phyloP scores from a whole-genome alignment of 2,329 filamentous ascomycete genomes.

The Tothia fuscella region DNA sequence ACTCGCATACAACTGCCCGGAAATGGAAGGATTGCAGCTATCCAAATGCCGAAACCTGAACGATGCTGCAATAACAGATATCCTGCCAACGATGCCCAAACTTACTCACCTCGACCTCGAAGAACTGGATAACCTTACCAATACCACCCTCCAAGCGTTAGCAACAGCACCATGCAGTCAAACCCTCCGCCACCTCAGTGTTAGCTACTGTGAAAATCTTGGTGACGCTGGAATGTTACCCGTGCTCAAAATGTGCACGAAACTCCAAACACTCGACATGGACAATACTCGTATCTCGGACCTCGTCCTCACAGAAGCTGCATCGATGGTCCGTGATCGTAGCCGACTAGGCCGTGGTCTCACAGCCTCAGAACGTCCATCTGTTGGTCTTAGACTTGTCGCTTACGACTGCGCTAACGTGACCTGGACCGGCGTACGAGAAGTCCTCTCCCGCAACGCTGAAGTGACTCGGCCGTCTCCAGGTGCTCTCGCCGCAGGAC shows the following conservation, averaged over 20 bases:
- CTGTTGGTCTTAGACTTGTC: slow-evolving; percentile 59
- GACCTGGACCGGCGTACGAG: slow-evolving; percentile 82
- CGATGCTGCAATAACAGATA: slow-evolving; percentile 57
- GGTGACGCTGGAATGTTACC: slow-evolving; percentile 76
- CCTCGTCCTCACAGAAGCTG: slow-evolving; percentile 72
- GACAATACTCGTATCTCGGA: slow-evolving; percentile 92
- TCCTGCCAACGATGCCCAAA: slow-evolving; percentile 63
- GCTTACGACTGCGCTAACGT: slow-evolving; percentile 88
- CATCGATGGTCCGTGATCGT: slow-evolving; percentile 61
- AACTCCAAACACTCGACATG: slow-evolving; percentile 63
- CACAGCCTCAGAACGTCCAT: slow-evolving; percentile 17
- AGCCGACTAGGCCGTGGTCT: slow-evolving; percentile 29
- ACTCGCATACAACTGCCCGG: slow-evolving; percentile 62
- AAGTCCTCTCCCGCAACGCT: slow-evolving; percentile 75
- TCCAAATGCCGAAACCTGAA: slow-evolving; percentile 65
- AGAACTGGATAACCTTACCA: slow-evolving; percentile 67
- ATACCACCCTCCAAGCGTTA: slow-evolving; percentile 60
- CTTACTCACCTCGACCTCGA: slow-evolving; percentile 85
- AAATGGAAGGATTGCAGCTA: slow-evolving; percentile 72
- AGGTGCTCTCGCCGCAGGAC: not conserved
- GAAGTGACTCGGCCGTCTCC: slow-evolving; percentile 47
- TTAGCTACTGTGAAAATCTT: slow-evolving; percentile 81
- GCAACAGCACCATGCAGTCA: slow-evolving; percentile 63
- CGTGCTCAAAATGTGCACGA: slow-evolving; percentile 62
- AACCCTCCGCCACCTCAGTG: slow-evolving; percentile 64